Percentiles rank a stretch among this genome's conserved stretches.
These are phyloP conservation scores for Hypoxylon crocopeplum DNA, from an alignment of 495 filamentous ascomycete species.

Conservation along the genomic window DNA sequence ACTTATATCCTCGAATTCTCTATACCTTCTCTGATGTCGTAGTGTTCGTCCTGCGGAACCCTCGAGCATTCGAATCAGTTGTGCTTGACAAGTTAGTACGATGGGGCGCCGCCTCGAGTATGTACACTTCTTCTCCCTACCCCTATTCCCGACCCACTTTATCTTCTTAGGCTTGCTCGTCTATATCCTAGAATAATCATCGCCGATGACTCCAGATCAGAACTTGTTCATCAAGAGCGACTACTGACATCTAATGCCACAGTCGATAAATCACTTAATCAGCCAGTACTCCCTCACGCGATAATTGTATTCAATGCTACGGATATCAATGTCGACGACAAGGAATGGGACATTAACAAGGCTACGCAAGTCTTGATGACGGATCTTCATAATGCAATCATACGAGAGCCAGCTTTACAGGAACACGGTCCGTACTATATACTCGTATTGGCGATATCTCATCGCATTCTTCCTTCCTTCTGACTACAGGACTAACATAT, in stretches of 20 bases:
- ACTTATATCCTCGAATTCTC: slow-evolving; percentile 61
- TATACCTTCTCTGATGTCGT: slow-evolving; percentile 63
- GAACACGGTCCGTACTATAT: slow-evolving; percentile 39
- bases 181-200: not conserved
- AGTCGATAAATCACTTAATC: slow-evolving; percentile 62
- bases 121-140: slow-evolving; percentile 39
- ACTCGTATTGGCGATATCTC: not conserved
- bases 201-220: not conserved
- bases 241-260: not conserved
- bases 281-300: slow-evolving; percentile 60
- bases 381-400: slow-evolving; percentile 38
- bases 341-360: slow-evolving; percentile 55
- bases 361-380: slow-evolving; percentile 52
- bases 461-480: not conserved
- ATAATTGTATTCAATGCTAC: slow-evolving; percentile 62
- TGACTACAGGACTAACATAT: slow-evolving; percentile 12
- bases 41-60: slow-evolving; percentile 58
- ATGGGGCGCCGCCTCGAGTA: slow-evolving; percentile 46
- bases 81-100: slow-evolving; percentile 54
- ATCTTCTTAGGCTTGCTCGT: not conserved
- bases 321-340: slow-evolving; percentile 52
- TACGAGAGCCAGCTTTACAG: slow-evolving; percentile 34
- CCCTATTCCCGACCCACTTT: slow-evolving; percentile 29
- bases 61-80: slow-evolving; percentile 45
- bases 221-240: not conserved